phyloP scores from a whole-genome alignment of 768 basidiomycete species.

The Dacryopinax spathularia region DNA sequence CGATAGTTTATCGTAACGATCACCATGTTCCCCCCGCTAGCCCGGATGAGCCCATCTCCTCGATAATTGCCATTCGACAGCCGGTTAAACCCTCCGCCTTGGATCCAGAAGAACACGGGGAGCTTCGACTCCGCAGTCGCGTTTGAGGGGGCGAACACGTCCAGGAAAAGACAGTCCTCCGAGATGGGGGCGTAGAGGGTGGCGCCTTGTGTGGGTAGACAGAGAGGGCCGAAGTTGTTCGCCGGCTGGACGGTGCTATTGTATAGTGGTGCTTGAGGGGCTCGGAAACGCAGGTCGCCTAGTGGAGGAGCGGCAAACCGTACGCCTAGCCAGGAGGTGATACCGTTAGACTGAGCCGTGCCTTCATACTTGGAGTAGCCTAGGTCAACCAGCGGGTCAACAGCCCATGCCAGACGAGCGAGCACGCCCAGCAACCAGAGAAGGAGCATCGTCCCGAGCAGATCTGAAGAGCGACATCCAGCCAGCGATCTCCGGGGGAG shows the following conservation, averaged over 20 bases:
- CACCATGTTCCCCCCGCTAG: neutral
- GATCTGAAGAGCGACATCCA: too few relatives aligned
- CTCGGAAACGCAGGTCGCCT: slow-evolving; percentile 33
- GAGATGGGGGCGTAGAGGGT: slow-evolving; percentile 36
- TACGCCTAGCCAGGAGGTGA: slow-evolving; percentile 36
- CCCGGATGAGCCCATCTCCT: slow-evolving; percentile 7
- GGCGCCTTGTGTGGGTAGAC: slow-evolving; percentile 35
- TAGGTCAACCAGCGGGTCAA: neutral
- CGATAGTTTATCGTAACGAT: neutral
- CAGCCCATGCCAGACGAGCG: too few relatives aligned
- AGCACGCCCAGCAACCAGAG: neutral
- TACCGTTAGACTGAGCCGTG: neutral
- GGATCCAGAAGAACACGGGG: neutral
- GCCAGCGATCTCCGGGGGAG: too few relatives aligned
- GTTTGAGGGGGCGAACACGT: neutral
- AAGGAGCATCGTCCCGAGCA: too few relatives aligned
- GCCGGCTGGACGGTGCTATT: neutral
- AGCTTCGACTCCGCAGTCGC: neutral
- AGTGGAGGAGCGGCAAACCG: slow-evolving; percentile 43
- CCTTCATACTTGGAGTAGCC: neutral
- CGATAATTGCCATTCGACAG: neutral
- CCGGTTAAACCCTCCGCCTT: neutral
- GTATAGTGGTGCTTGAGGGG: slow-evolving; percentile 21
- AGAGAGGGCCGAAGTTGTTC: neutral
- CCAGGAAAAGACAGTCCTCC: slow-evolving; percentile 24